Conservation (phyloP, 805 yeast genomes). For the Metschnikowia gelsemii region DNA sequence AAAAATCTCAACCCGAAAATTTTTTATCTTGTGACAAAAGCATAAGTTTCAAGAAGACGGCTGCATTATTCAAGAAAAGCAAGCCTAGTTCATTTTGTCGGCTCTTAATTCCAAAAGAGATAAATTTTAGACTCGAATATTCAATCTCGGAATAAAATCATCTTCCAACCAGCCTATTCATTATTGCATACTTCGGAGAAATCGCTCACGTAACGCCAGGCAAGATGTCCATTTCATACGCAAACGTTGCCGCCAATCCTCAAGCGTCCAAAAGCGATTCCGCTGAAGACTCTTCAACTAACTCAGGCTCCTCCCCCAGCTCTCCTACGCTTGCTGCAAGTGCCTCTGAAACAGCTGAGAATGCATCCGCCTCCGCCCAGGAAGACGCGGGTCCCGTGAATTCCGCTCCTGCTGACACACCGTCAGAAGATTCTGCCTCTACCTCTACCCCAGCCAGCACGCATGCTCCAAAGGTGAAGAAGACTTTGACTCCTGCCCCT, state of each 20-base stretch:
- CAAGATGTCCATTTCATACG: conserved; percentile 36
- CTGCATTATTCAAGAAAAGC: conserved; percentile 5
- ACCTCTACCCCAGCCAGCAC: conserved; percentile 10
- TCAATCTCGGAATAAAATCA: background rate
- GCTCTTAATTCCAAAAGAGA: conserved; percentile 1
- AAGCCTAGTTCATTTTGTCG: background rate
- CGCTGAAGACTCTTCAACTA: conserved; percentile 12
- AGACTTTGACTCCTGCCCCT: conserved; percentile 45
- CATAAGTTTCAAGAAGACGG: conserved; percentile 7
- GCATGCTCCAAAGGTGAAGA: conserved; percentile 25
- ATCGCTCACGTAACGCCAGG: conserved; percentile 1
- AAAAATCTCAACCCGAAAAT: conserved; percentile 12
- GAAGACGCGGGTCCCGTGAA: conserved; percentile 11
- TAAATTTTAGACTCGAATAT: background rate
- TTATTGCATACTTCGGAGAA: conserved; percentile 3
- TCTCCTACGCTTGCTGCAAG: conserved; percentile 6
- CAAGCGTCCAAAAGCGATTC: conserved; percentile 14
- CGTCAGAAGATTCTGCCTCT: conserved; percentile 8
- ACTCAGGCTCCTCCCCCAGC: conserved; percentile 11
- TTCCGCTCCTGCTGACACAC: conserved; percentile 6
- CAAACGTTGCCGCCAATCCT: conserved; percentile 44
- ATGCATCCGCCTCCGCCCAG: conserved; percentile 6
- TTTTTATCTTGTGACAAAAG: conserved; percentile 13
- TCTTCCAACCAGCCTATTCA: conserved; percentile 1
- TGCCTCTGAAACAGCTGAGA: background rate